Evolutionary conservation across 805 yeast species (phyloP).

Genomic region (Ogataea trehaloabstinens): DNA sequence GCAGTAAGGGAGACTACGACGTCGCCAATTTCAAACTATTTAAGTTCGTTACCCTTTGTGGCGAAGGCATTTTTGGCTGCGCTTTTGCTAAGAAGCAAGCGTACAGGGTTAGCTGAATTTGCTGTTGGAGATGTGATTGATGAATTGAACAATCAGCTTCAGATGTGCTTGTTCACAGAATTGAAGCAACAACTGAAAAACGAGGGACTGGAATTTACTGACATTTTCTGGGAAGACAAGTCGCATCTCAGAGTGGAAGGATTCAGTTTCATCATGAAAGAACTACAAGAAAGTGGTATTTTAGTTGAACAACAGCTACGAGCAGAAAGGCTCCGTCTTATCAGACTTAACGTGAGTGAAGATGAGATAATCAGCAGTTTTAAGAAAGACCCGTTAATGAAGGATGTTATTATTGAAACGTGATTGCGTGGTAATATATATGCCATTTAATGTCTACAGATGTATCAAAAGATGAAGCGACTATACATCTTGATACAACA

Average conservation of each 20-base stretch:
- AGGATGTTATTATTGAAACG: slow-evolving; percentile 24
- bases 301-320: slow-evolving; percentile 62
- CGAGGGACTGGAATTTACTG: slow-evolving; percentile 23
- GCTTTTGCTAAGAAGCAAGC: slow-evolving; percentile 57
- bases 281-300: slow-evolving; percentile 77
- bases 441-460: background rate
- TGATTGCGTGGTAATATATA: slow-evolving; percentile 5
- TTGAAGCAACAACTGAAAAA: slow-evolving; percentile 20
- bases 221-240: slow-evolving; percentile 25
- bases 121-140: slow-evolving; percentile 75
- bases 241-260: slow-evolving; percentile 53
- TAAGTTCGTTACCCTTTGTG: slow-evolving; percentile 60
- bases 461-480: background rate
- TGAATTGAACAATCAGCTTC: slow-evolving; percentile 53
- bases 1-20: slow-evolving; percentile 79
- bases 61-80: slow-evolving; percentile 74
- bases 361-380: slow-evolving; percentile 66
- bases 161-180: slow-evolving; percentile 29
- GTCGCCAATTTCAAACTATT: slow-evolving; percentile 64
- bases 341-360: slow-evolving; percentile 66
- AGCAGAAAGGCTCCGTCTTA: slow-evolving; percentile 63
- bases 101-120: slow-evolving; percentile 70
- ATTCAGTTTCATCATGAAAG: slow-evolving; percentile 58
- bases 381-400: slow-evolving; percentile 50
- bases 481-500: slow-evolving; percentile 50